A percentile compares a stretch with the other conserved stretches of the same genome.
These are phyloP conservation scores for Sequoia sempervirens DNA, from an alignment of 75 land plant genomes.

Conservation along the genomic window DNA sequence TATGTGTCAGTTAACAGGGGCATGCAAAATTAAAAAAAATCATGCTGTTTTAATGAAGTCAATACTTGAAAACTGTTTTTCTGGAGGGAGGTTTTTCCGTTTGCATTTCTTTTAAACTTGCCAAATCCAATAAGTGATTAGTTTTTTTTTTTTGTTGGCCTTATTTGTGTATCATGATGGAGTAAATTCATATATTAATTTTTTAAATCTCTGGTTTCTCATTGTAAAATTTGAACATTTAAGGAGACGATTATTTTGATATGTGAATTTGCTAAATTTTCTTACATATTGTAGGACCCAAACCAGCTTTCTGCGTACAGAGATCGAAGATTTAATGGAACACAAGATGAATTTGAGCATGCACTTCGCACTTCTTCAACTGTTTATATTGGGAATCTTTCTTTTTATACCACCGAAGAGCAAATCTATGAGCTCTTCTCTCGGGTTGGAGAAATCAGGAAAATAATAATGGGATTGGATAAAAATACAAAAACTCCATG, in stretches of 20 bases:
- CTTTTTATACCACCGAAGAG: constrained; percentile 98
- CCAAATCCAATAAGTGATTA: neutral
- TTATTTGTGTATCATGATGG: neutral
- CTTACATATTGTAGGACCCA: constrained; percentile 36
- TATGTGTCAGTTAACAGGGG: neutral
- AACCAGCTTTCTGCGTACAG: constrained; percentile 80
- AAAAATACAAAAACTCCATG: constrained; percentile 98
- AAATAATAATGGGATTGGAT: constrained; percentile 94
- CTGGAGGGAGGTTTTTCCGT: neutral
- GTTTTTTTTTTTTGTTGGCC: neutral
- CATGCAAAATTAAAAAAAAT: neutral
- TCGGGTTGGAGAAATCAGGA: constrained; percentile 91
- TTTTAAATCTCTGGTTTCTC: neutral
- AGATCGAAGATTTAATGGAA: constrained; percentile 86
- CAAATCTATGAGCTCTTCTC: constrained; percentile 93
- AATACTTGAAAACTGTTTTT: neutral
- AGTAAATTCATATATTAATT: neutral
- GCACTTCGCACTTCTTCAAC: constrained; percentile 73
- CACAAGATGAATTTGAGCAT: constrained; percentile 86
- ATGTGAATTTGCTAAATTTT: neutral
- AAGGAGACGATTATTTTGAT: neutral
- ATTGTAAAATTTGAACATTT: neutral
- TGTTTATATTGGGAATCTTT: constrained; percentile 88
- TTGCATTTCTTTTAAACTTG: neutral
- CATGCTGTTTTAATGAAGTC: neutral